Evolutionary conservation across 306 rosid species (phyloP).

Genomic region (Purshia tridentata): DNA sequence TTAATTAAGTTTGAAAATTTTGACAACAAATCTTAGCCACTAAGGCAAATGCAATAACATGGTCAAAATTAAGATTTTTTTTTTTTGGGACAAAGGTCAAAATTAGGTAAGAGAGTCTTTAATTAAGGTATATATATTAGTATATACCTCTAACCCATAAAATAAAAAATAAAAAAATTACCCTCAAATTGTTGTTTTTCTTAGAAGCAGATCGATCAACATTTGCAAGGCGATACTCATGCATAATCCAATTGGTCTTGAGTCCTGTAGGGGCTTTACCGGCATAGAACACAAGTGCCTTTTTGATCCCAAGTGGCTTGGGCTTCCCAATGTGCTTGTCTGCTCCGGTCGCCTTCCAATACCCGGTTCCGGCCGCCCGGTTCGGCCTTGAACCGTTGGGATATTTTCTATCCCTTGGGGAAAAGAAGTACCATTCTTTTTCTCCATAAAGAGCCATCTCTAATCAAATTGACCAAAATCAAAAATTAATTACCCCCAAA

Average conservation of each 20-base stretch:
- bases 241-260: conserved; percentile 99
- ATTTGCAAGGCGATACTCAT: conserved; percentile 92
- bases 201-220: conserved; percentile 81
- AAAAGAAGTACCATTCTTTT: conserved; percentile 95
- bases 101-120: too few relatives aligned
- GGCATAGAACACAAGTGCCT: conserved; percentile 83
- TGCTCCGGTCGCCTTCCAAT: conserved; percentile 97
- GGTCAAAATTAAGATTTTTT: background rate
- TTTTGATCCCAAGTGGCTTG: conserved; percentile 77
- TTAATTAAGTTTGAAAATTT: background rate
- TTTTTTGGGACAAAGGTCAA: too few relatives aligned
- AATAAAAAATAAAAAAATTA: conserved; percentile 10
- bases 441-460: conserved; percentile 72
- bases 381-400: conserved; percentile 97
- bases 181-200: conserved; percentile 64
- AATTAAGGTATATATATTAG: too few relatives aligned
- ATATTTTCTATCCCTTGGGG: conserved; percentile 87
- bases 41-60: background rate
- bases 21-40: background rate
- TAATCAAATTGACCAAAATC: conserved; percentile 1
- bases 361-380: conserved; percentile 84
- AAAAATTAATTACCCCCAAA: background rate
- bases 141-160: too few relatives aligned
- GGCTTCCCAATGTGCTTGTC: conserved; percentile 92
- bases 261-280: conserved; percentile 86